Percentiles rank a stretch among this genome's conserved stretches.
phyloP scores from a whole-genome alignment of 352 stramenopile species.

The Pythium myriotylum region DNA sequence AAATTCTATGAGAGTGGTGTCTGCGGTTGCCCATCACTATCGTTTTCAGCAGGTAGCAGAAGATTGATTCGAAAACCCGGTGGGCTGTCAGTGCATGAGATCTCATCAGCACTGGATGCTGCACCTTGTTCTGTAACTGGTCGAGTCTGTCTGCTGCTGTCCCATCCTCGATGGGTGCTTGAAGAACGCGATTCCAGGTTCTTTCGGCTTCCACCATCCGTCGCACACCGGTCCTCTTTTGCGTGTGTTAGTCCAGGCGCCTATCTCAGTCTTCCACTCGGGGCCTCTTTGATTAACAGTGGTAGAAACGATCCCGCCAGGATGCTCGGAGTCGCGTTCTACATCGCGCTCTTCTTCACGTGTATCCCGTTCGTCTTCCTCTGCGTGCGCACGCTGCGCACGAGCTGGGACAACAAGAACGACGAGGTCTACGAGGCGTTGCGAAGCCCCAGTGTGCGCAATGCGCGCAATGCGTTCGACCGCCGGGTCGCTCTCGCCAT shows the following conservation, averaged over 20 bases:
- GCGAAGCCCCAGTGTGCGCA: slow-evolving; percentile 26
- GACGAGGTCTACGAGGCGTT: slow-evolving; percentile 29
- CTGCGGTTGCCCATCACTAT: neutral
- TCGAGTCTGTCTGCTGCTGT: too few species aligned
- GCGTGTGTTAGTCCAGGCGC: slow-evolving; percentile 7
- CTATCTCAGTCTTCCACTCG: slow-evolving; percentile 11
- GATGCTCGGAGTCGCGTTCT: slow-evolving; percentile 18
- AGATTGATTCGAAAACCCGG: neutral
- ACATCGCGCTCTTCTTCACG: slow-evolving; percentile 22
- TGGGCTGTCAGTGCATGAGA: neutral
- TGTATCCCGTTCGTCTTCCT: slow-evolving; percentile 22
- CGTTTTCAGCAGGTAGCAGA: neutral
- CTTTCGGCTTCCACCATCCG: neutral
- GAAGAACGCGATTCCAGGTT: slow-evolving; percentile 12
- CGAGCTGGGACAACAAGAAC: slow-evolving; percentile 30
- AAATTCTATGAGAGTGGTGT: neutral
- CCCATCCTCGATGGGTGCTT: slow-evolving; percentile 10
- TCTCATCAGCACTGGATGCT: too few species aligned
- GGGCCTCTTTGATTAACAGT: neutral
- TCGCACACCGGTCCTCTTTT: neutral
- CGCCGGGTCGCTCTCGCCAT: slow-evolving; percentile 24
- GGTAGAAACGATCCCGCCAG: neutral
- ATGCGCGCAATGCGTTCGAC: slow-evolving; percentile 24
- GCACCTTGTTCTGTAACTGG: neutral
- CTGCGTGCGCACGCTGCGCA: slow-evolving; percentile 16